phyloP scores from a whole-genome alignment of 192 early-diverging fungal genomes.

The Dissophora ornata region DNA sequence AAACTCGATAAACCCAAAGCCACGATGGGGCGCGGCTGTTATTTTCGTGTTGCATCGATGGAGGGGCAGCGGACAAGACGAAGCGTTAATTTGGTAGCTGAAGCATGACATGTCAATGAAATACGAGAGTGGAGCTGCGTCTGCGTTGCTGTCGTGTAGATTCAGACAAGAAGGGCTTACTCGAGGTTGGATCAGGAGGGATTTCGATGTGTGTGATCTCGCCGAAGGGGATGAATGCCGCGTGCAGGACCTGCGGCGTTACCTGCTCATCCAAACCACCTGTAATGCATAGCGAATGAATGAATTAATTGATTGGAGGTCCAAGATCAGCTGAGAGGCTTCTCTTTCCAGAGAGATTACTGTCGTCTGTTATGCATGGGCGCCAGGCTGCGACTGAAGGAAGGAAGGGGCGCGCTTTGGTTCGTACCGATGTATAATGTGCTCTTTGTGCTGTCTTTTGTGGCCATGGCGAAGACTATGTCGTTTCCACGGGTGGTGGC shows the following conservation, averaged over 20 bases:
- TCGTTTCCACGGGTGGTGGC: not conserved
- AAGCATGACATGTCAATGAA: no score
- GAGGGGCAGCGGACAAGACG: no score
- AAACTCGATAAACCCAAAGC: constrained; percentile 97
- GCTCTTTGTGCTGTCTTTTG: constrained; percentile 42
- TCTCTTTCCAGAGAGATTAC: not conserved
- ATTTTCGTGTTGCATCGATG: not conserved
- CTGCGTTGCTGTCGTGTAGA: no score
- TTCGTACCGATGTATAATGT: constrained; percentile 45
- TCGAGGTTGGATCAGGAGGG: constrained; percentile 82
- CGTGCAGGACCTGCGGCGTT: constrained; percentile 79
- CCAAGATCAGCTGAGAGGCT: not conserved
- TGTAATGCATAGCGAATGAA: no score
- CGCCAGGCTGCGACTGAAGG: not conserved
- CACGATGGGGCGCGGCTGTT: constrained; percentile 79
- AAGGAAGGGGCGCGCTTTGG: not conserved
- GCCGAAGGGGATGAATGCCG: constrained; percentile 97
- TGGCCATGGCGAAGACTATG: constrained; percentile 13
- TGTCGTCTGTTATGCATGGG: not conserved
- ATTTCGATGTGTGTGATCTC: constrained; percentile 91
- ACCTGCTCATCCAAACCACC: constrained; percentile 88
- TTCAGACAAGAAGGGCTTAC: constrained; percentile 52
- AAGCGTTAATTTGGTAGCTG: no score
- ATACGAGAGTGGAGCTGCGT: no score
- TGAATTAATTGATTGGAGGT: no score